Percentiles rank a stretch among this genome's conserved stretches.
Evolutionary conservation across 345 rosid genomes (phyloP).

Genomic region (Carallia pectinifolia): DNA sequence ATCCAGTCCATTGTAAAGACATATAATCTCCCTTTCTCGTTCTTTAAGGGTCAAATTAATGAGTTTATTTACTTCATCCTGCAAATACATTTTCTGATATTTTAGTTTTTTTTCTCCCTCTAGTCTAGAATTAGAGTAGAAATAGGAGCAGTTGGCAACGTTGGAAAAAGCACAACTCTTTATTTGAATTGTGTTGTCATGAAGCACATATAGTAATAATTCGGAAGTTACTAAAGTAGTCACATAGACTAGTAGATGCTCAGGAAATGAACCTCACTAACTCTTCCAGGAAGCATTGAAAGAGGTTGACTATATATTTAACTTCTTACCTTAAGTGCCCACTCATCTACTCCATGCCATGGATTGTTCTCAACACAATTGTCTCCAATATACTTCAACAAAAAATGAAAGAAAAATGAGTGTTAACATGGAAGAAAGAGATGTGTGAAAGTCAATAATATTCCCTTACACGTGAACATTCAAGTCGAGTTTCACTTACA

Average conservation of each 20-base stretch:
- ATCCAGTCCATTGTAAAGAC: slow-evolving; percentile 83
- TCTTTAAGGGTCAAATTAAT: slow-evolving; percentile 52
- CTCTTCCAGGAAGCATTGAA: too few species aligned
- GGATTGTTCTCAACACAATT: slow-evolving; percentile 69
- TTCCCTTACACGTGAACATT: neutral
- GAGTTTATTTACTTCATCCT: slow-evolving; percentile 89
- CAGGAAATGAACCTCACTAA: too few species aligned
- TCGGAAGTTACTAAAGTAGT: too few species aligned
- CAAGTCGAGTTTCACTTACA: slow-evolving; percentile 42
- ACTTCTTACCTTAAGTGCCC: slow-evolving; percentile 77
- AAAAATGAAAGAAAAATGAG: slow-evolving; percentile 4
- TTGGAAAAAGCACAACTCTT: too few species aligned
- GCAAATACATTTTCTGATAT: slow-evolving; percentile 19
- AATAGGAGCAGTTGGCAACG: too few species aligned
- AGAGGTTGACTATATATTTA: neutral
- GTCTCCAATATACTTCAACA: slow-evolving; percentile 82
- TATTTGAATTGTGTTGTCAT: too few species aligned
- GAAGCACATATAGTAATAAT: too few species aligned
- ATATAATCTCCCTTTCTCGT: slow-evolving; percentile 79
- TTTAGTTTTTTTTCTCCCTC: neutral
- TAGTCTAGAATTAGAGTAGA: neutral
- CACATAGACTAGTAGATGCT: too few species aligned
- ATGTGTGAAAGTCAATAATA: neutral
- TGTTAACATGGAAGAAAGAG: slow-evolving; percentile 5
- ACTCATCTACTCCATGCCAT: slow-evolving; percentile 76